These are phyloP conservation scores for Colletotrichum sp. DNA, from an alignment of 2,329 filamentous ascomycete genomes.

Conservation along the genomic window DNA sequence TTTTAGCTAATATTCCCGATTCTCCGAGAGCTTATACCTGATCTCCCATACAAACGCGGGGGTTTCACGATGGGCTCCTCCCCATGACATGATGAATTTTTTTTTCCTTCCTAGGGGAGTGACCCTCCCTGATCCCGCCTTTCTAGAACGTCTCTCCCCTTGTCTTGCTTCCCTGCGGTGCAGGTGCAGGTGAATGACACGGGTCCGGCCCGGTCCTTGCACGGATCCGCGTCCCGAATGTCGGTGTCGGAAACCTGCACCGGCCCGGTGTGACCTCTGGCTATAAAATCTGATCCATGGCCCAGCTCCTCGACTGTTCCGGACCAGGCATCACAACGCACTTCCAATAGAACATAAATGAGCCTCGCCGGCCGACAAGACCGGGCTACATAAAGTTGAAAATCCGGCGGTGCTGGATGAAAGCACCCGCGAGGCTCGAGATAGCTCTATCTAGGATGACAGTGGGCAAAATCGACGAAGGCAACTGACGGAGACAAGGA, in stretches of 20 bases:
- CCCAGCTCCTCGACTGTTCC: neutral
- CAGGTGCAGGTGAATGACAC: neutral
- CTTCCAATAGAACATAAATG: neutral
- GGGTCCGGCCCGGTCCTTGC: neutral
- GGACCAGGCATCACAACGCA: neutral
- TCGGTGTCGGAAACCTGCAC: neutral
- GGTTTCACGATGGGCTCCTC: neutral
- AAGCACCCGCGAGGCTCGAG: neutral
- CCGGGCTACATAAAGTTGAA: neutral
- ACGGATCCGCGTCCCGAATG: neutral
- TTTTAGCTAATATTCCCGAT: slow-evolving; percentile 15
- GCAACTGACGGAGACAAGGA: neutral
- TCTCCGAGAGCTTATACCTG: neutral
- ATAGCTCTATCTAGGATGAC: neutral
- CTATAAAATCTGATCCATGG: neutral
- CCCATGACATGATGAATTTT: neutral
- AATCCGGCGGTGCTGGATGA: neutral
- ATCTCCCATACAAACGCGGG: neutral
- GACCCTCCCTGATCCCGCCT: neutral
- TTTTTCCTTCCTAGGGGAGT: neutral
- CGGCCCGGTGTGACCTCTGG: neutral
- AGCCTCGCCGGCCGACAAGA: neutral
- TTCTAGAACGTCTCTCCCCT: neutral
- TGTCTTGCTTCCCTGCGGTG: neutral
- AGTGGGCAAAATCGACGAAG: neutral